Conservation (phyloP, 768 basidiomycete genomes). For the Mycena latifolia region DNA sequence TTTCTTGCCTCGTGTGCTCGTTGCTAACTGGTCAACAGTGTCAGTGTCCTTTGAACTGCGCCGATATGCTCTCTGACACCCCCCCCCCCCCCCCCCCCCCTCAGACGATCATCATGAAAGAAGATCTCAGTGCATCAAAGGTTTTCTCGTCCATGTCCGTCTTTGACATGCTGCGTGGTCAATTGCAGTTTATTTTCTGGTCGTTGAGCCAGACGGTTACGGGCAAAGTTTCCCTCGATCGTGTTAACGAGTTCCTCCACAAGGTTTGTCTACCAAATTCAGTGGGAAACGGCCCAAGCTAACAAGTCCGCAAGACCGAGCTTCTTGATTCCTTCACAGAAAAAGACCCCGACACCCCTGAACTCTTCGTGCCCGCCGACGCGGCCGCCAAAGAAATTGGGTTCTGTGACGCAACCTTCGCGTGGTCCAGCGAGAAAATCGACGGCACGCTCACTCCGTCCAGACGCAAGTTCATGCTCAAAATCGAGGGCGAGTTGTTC, state of each 20-base stretch:
- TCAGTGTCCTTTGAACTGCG: neutral
- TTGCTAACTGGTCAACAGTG: slow-evolving; percentile 15
- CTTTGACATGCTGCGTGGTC: slow-evolving; percentile 70
- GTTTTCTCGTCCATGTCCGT: slow-evolving; percentile 69
- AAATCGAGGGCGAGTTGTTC: slow-evolving; percentile 61
- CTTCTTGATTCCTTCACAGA: slow-evolving; percentile 55
- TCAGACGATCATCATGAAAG: slow-evolving; percentile 56
- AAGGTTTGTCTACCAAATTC: slow-evolving; percentile 40
- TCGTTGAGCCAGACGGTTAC: slow-evolving; percentile 36
- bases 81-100: neutral
- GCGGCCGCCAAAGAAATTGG: slow-evolving; percentile 52
- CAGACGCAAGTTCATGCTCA: slow-evolving; percentile 62
- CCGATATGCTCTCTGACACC: slow-evolving; percentile 2
- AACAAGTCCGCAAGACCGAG: slow-evolving; percentile 60
- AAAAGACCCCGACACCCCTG: slow-evolving; percentile 40
- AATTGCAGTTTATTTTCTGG: slow-evolving; percentile 35
- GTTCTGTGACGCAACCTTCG: slow-evolving; percentile 66
- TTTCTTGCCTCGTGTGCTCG: neutral
- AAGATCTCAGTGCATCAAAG: slow-evolving; percentile 54
- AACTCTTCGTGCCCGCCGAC: slow-evolving; percentile 33
- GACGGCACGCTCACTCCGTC: slow-evolving; percentile 51
- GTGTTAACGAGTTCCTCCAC: slow-evolving; percentile 58
- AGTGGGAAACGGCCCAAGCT: neutral
- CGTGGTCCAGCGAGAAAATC: slow-evolving; percentile 61
- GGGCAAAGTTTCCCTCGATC: slow-evolving; percentile 76